A percentile compares a stretch with the other conserved stretches of the same genome.
phyloP scores from a whole-genome alignment of 73 alveolate species.

The Paramecium bursaria region DNA sequence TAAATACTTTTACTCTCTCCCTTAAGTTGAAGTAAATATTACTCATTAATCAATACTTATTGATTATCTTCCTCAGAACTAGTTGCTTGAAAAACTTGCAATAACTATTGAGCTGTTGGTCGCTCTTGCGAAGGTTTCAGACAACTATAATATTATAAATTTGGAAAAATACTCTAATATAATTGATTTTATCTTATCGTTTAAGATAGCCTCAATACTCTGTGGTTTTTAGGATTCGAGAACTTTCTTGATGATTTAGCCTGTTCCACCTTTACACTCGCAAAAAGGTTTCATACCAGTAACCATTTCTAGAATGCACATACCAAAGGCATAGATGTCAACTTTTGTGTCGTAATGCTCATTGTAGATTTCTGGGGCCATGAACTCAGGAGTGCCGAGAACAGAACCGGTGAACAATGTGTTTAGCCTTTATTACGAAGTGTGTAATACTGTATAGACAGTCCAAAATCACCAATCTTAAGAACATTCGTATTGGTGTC shows the following conservation, averaged over 20 bases:
- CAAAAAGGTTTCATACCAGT: conserved; percentile 94
- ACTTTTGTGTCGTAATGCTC: conserved; percentile 97
- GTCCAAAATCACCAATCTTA: conserved; percentile 87
- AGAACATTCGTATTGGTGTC: conserved; percentile 84
- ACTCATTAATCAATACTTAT: conserved; percentile 41
- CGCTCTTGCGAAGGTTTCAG: conserved; percentile 47
- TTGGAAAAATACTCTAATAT: conserved; percentile 34
- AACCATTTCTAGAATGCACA: conserved; percentile 97
- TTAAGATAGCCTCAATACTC: conserved; percentile 31
- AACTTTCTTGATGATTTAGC: conserved; percentile 90
- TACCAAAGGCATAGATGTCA: conserved; percentile 99
- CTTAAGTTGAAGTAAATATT: no score
- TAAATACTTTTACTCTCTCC: conserved; percentile 46
- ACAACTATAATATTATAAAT: neutral
- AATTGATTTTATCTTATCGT: conserved; percentile 45
- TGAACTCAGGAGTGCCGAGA: conserved; percentile 98
- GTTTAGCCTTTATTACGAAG: conserved; percentile 18
- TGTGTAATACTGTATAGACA: conserved; percentile 62
- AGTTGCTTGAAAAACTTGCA: conserved; percentile 7
- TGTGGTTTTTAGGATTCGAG: conserved; percentile 48
- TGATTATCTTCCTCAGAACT: conserved; percentile 47
- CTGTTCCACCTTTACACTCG: conserved; percentile 92
- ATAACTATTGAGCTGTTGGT: conserved; percentile 54
- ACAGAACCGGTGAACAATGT: conserved; percentile 75
- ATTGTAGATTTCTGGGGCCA: conserved; percentile 99